Base-by-base conservation (phyloP, 768 basidiomycete species). In the Lyophyllum decastes region DNA sequence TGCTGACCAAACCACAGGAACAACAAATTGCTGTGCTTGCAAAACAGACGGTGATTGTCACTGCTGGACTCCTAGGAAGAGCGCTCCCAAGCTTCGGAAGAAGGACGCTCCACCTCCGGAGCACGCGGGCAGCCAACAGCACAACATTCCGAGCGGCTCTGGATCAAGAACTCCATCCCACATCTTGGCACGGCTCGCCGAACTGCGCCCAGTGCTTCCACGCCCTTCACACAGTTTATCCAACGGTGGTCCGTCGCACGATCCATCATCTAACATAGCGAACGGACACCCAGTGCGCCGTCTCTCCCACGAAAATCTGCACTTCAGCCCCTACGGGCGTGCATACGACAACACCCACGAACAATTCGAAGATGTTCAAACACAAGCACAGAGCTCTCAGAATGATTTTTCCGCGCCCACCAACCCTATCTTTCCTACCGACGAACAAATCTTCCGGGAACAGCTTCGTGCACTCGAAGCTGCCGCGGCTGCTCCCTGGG, bases 151-250 rank as follows among this genome's bases (percentile, higher is more conserved):
- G 34, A 56, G 57, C 43, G 6, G 21, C 26, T 22, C 61, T 25
- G 46, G 64, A 1, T 62, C 73, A 49, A 62, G 58, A 59, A 62
- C 71, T 4, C 72, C 81, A 24, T 73, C 80, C 35, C 81, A 85
- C 56, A 81, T 86, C 55, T 72, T 84, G 12, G 82, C 81, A 8
- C 84, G 86, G 57, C 82, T 87, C 47, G 80, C 85, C 8, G 84
- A 86, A 62, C 73, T 87, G 54, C 85, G 89, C 7, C 87, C 88
- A 2, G 85, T 91, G 19, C 82, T 89, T 34, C 90, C 90, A 4
- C 84, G 85, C 10, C 86, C 86, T 3, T 48, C 61, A 16, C 35
- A 38, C 14, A 12, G 11, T 38, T 12, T 38, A 12, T 60, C 76
- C 27, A 65, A 67, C 24, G 59, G 65, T 27, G 78, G 81, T 3